These are phyloP conservation scores for Actinidia polygama DNA, from an alignment of 179 eudicot genomes.

Conservation along the genomic window DNA sequence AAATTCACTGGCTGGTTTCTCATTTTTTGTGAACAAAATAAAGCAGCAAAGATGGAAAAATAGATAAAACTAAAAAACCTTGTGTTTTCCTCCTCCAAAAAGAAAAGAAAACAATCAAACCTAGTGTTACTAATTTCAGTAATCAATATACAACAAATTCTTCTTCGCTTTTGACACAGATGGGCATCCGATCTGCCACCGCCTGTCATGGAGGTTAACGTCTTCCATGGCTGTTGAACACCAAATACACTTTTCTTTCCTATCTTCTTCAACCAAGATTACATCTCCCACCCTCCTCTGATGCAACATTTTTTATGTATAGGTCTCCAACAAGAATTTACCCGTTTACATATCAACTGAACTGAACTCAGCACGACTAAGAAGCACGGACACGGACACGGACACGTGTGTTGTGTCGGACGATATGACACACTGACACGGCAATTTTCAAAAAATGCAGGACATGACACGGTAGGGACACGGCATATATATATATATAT, in stretches of 20 bases:
- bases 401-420: too few relatives aligned
- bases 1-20: neutral
- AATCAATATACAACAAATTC: neutral
- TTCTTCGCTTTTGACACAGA: neutral
- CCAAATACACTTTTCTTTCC: neutral
- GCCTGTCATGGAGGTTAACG: neutral
- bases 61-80: neutral
- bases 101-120: neutral
- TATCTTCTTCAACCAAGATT: conserved; percentile 15
- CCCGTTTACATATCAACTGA: conserved; percentile 1
- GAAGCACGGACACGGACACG: too few relatives aligned
- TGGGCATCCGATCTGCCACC: neutral
- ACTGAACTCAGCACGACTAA: neutral
- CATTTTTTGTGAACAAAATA: neutral
- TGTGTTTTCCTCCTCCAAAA: neutral
- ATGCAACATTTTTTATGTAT: neutral
- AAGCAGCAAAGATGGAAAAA: neutral
- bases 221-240: neutral
- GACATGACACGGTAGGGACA: too few relatives aligned
- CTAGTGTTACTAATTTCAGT: neutral
- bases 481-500: too few relatives aligned
- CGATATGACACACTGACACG: too few relatives aligned
- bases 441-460: too few relatives aligned
- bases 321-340: neutral
- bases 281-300: neutral